Base-by-base conservation (phyloP, 805 yeast species). In the Naumovozyma dairenensis region DNA sequence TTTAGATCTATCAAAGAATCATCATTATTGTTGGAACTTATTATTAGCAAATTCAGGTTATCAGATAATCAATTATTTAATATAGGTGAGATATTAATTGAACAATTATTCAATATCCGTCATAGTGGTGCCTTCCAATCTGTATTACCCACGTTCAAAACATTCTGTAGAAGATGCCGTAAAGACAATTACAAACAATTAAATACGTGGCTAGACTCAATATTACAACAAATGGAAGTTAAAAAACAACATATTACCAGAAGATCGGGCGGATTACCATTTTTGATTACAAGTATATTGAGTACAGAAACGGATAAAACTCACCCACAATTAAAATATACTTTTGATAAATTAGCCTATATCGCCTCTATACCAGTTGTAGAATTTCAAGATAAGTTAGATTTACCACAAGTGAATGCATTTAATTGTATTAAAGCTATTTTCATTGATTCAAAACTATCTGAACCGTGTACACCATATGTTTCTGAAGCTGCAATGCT, bases 61-160 rank as follows among this genome's bases (percentile, higher is more conserved):
- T 21, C 50, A 0, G 14, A 39, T 6, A 43, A 43, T 2, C 52
- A 53, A 24, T 28, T 65, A 24, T 18, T 40, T 2, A 33, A 43
- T 13, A 49, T 64, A 14, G 83, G 92, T 8, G 66, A 70, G 1
- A 48, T 78, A 5, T 54, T 84, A 3, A 65, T 80, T 37, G 69
- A 62, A 8, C 94, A 86, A 51, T 60, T 92, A 22, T 68, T 83
- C 3, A 65, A 74, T 0, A 78, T 87, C 15, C 72, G 87, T 29
- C 97, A 92, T 46, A 70, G 93, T 40, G 97, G 97, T 21, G 95
- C 96, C 0, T 83, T 89, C 41, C 78, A 93, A 7, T 77, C 96
- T 0, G 80, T 87, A 0, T 77, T 82, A 42, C 95, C 96, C 4
- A 72, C 92, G 0, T 84, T 81, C 46, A 67, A 76, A 10, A 66